Evolutionary conservation across 805 yeast genomes (phyloP), one percentile per base, ranked within the genome.

Genomic region (Teunomyces pallodes): DNA sequence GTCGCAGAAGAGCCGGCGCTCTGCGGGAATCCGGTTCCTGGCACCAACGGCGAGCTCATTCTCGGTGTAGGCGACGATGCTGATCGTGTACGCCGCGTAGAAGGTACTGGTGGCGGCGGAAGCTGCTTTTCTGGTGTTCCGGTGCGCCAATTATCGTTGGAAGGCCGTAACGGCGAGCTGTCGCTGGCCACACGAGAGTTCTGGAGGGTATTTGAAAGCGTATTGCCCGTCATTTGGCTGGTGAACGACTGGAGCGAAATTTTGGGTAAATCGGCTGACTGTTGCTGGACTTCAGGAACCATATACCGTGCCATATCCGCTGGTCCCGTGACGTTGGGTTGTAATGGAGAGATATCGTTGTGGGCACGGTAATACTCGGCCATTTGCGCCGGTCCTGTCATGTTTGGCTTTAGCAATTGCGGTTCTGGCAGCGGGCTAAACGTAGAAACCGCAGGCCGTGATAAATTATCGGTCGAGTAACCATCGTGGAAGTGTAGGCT

Each of bases 341-440:
- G 54, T 48, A 59, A 45, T 29, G 64, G 52, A 32, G 55, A 46
- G n/a, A 42, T 40, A 27, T 54, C 43, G 28, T 55, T 48, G 12
- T 16, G 36, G 14, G 40, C 47, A 3, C 45, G 46, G 27, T 46
- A 45, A 29, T 46, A 48, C 48, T 60, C 61, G 1, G 71, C 62
- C 71, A 72, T 72, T 50, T 72, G 75, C 3, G 68, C 72, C 1
- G 78, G 78, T 0, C 78, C 78, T 1, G 78, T 73, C 75, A 70
- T 67, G 50, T 73, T 74, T n/a, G 78, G 77, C 49, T 60, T 56
- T 36, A 73, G 60, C 10, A 65, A 54, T 38, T 55, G 48, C 3
- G 58, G 54, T 26, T 58, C 60, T 0, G 66, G 65, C 3, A 59
- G 51, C 26, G 64, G 60, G 28, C 57, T 50, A 36, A 58, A 61